phyloP scores from a whole-genome alignment of 257 asterid species.

The Gynochthodes officinalis region DNA sequence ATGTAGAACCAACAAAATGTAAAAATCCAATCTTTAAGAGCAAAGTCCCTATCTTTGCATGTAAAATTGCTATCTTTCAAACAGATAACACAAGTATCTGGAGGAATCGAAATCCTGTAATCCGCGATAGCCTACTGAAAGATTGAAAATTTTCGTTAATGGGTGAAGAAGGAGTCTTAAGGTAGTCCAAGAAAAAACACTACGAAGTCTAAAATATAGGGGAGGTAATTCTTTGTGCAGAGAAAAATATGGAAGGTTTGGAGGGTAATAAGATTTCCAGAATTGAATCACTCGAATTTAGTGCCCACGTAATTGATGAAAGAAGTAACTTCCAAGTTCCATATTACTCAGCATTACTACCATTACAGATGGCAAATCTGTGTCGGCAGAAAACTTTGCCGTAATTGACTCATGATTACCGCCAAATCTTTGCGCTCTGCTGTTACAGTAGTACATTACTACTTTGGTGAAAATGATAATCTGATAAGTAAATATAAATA shows the following conservation, averaged over 20 bases:
- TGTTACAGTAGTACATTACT: too few relatives aligned
- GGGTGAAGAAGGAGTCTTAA: not conserved
- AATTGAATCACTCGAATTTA: not conserved
- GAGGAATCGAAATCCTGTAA: not conserved
- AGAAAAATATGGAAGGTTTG: not conserved
- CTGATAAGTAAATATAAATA: too few relatives aligned
- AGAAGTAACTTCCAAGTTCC: too few relatives aligned
- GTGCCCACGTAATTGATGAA: too few relatives aligned
- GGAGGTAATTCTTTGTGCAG: not conserved
- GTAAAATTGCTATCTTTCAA: not conserved
- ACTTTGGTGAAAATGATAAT: too few relatives aligned
- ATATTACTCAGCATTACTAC: too few relatives aligned
- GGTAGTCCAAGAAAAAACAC: not conserved
- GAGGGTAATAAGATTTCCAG: not conserved
- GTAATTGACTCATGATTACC: not conserved
- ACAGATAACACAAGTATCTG: not conserved
- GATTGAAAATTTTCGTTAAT: too few relatives aligned
- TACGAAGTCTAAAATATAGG: not conserved
- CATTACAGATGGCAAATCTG: constrained; percentile 3
- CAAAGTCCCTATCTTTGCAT: not conserved
- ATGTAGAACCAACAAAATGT: constrained; percentile 8
- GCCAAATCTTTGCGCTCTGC: not conserved
- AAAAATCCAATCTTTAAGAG: not conserved
- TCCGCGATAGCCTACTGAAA: not conserved
- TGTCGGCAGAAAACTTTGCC: constrained; percentile 6